These are phyloP conservation scores for Luvunga scandens DNA, from an alignment of 345 rosid genomes.

Conservation along the genomic window DNA sequence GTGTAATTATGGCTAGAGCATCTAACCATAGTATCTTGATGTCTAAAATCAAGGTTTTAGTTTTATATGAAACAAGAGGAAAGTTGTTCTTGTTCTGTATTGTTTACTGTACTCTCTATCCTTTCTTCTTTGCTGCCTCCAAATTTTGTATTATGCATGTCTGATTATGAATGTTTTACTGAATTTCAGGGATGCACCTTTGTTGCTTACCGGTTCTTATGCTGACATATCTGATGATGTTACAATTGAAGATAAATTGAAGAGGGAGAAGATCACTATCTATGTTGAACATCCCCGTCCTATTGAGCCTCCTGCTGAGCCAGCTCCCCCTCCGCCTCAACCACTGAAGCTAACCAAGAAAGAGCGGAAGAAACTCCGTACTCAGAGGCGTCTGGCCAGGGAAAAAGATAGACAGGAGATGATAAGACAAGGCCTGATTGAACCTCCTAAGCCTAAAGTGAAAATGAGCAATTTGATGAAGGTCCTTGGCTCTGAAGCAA, in stretches of 20 bases:
- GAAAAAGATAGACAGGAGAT: constrained; percentile 95
- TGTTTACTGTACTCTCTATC: background rate
- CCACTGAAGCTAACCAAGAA: constrained; percentile 89
- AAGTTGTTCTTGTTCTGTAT: background rate
- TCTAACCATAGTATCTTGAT: too few relatives aligned
- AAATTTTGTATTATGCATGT: background rate
- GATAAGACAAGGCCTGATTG: constrained; percentile 94
- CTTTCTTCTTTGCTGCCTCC: background rate
- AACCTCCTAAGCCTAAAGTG: constrained; percentile 88
- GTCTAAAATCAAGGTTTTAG: too few relatives aligned
- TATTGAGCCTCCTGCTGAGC: constrained; percentile 92
- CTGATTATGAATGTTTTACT: constrained; percentile 3
- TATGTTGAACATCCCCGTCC: constrained; percentile 93
- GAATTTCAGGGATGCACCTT: constrained; percentile 66
- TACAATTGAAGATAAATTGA: constrained; percentile 42
- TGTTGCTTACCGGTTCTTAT: constrained; percentile 52
- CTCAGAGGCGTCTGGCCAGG: constrained; percentile 85
- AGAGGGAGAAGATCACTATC: constrained; percentile 69
- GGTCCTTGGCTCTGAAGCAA: constrained; percentile 95
- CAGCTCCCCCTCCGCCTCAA: constrained; percentile 95
- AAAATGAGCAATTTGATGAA: constrained; percentile 96
- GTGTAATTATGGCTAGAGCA: too few relatives aligned
- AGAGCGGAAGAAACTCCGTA: constrained; percentile 94
- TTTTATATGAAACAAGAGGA: too few relatives aligned
- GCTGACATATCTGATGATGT: constrained; percentile 47